Evolutionary conservation across 148 eudicot genomes (phyloP).

Genomic region (Vaccinium macrocarpon): DNA sequence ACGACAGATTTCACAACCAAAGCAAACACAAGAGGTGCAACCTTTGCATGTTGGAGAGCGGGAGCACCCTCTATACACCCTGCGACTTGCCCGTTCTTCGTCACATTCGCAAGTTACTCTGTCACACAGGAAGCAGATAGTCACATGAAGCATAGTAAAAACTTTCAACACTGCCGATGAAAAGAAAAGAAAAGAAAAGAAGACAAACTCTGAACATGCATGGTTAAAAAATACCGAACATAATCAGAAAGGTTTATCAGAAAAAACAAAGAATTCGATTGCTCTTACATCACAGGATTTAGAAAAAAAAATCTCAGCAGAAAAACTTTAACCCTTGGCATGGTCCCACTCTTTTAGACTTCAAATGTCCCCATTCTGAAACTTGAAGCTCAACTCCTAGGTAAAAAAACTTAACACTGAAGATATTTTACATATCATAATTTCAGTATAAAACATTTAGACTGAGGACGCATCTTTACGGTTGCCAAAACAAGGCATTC

Average conservation of each 20-base stretch:
- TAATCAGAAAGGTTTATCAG: background rate
- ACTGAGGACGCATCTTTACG: background rate
- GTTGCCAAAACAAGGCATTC: background rate
- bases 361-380: slow-evolving; percentile 5
- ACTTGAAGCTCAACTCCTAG: background rate
- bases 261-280: background rate
- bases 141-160: background rate
- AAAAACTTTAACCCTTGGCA: background rate
- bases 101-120: slow-evolving; percentile 55
- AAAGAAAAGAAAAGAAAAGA: no score
- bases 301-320: background rate
- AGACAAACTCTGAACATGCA: background rate
- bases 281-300: background rate
- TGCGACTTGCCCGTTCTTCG: slow-evolving; percentile 68
- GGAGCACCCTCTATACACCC: slow-evolving; percentile 54
- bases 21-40: slow-evolving; percentile 73
- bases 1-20: slow-evolving; percentile 66
- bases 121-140: slow-evolving; percentile 15
- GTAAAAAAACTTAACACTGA: background rate
- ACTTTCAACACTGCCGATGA: background rate
- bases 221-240: background rate
- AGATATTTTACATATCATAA: background rate
- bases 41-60: slow-evolving; percentile 56
- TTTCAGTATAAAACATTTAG: background rate
- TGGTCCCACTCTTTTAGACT: background rate